Conservation (phyloP, 352 stramenopile genomes). For the Globisporangium uncinulatum region DNA sequence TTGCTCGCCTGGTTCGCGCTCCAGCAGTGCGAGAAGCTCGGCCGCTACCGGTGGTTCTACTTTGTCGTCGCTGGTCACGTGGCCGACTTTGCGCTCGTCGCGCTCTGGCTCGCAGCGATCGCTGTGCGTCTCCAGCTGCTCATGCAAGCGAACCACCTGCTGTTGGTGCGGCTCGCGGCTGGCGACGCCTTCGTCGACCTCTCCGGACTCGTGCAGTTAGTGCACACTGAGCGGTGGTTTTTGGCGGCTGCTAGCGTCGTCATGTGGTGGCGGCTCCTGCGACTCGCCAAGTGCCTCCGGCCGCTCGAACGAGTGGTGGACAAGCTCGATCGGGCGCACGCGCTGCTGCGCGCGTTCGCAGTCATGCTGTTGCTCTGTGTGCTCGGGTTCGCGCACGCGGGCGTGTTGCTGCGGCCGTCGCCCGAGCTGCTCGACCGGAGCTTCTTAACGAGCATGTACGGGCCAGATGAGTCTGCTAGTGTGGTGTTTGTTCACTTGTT, state of each 20-base stretch:
- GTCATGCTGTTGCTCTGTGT: constrained; percentile 39
- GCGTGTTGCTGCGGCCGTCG: constrained; percentile 35
- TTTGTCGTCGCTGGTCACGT: constrained; percentile 48
- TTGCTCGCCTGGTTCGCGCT: constrained; percentile 38
- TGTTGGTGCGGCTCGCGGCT: constrained; percentile 29
- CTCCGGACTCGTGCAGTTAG: constrained; percentile 16
- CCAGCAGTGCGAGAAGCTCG: constrained; percentile 43
- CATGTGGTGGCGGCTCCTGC: constrained; percentile 59
- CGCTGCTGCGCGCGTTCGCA: constrained; percentile 30
- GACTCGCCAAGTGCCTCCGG: constrained; percentile 37
- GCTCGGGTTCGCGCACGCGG: constrained; percentile 37
- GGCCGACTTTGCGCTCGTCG: constrained; percentile 44
- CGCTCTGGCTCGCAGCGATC: constrained; percentile 33
- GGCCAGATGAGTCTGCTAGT: background rate
- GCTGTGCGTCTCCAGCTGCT: constrained; percentile 28
- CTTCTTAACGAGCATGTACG: constrained; percentile 46
- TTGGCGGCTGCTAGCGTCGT: constrained; percentile 34
- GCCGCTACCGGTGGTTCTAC: constrained; percentile 58
- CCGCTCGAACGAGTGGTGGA: constrained; percentile 34
- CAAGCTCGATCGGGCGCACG: constrained; percentile 37
- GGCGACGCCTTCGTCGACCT: constrained; percentile 34
- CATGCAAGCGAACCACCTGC: constrained; percentile 23
- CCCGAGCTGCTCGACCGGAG: constrained; percentile 26
- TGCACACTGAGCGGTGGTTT: constrained; percentile 28
- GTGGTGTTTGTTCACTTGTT: background rate